phyloP scores from a whole-genome alignment of 441 rosid species.

The Metrosideros polymorpha region DNA sequence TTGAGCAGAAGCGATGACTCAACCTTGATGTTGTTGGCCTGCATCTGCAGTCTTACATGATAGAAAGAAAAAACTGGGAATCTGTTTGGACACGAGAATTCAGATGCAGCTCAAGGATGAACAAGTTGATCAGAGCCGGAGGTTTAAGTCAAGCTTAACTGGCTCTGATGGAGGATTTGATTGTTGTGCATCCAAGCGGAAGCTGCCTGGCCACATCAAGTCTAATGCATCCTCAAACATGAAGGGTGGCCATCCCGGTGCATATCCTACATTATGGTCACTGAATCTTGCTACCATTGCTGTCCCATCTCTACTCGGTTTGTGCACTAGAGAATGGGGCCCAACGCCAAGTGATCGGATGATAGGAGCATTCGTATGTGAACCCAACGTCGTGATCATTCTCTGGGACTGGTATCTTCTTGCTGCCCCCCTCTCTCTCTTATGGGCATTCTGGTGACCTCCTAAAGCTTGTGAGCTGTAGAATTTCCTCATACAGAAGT shows the following conservation, averaged over 20 bases:
- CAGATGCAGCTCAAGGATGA: conserved; percentile 2
- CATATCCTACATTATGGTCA: conserved; percentile 20
- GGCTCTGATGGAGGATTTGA: conserved; percentile 29
- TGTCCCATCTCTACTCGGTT: conserved; percentile 36
- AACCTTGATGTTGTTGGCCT: not conserved
- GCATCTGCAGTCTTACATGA: conserved; percentile 7
- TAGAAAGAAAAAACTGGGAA: not conserved
- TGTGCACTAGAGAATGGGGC: conserved; percentile 56
- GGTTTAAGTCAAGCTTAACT: conserved; percentile 51
- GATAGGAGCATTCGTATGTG: conserved; percentile 19
- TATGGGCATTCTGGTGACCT: conserved; percentile 84
- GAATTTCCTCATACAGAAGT: conserved; percentile 72
- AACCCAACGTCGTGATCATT: conserved; percentile 43
- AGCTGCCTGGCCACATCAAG: conserved; percentile 70
- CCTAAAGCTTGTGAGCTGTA: conserved; percentile 75
- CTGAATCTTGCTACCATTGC: conserved; percentile 30
- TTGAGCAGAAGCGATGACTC: conserved; percentile 5
- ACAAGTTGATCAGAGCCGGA: conserved; percentile 36
- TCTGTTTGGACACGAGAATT: not conserved
- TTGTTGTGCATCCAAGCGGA: conserved; percentile 36
- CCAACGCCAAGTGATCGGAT: conserved; percentile 46
- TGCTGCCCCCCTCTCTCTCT: conserved; percentile 67
- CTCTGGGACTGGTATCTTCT: conserved; percentile 56
- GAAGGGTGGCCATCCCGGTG: conserved; percentile 29
- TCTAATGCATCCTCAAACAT: conserved; percentile 30